phyloP scores from a whole-genome alignment of 257 asterid species.

The Scutellaria baicalensis region DNA sequence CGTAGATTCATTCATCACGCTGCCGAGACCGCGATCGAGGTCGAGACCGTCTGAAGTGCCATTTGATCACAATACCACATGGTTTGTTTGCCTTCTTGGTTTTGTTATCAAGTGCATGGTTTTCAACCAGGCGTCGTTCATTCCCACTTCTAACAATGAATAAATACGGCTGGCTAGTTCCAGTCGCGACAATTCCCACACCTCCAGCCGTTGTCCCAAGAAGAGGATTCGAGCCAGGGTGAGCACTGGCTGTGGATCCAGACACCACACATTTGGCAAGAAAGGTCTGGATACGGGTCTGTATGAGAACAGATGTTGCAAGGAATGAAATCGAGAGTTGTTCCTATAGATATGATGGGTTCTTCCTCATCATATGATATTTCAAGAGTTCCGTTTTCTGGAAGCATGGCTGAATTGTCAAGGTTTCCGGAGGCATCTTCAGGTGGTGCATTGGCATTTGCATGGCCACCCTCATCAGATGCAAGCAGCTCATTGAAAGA shows the following conservation, averaged over 20 bases:
- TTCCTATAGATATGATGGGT: constrained; percentile 22
- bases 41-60: too few relatives aligned
- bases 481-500: constrained; percentile 75
- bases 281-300: constrained; percentile 69
- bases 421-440: constrained; percentile 22
- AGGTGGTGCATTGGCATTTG: constrained; percentile 25
- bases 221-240: constrained; percentile 58
- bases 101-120: not conserved
- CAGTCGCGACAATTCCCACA: constrained; percentile 72
- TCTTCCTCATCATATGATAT: constrained; percentile 35
- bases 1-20: not conserved
- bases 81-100: constrained; percentile 3
- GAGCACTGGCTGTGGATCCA: constrained; percentile 75
- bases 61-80: not conserved
- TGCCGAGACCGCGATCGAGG: not conserved
- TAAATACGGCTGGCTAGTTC: constrained; percentile 18
- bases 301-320: constrained; percentile 56
- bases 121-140: not conserved
- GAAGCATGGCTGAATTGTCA: constrained; percentile 25
- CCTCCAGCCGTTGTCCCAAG: constrained; percentile 44
- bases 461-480: constrained; percentile 47
- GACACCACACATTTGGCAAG: constrained; percentile 60
- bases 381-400: constrained; percentile 27
- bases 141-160: not conserved
- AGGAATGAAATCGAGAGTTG: constrained; percentile 16